These are phyloP conservation scores for Sequoia sempervirens DNA, from an alignment of 75 land plant genomes.

Conservation along the genomic window DNA sequence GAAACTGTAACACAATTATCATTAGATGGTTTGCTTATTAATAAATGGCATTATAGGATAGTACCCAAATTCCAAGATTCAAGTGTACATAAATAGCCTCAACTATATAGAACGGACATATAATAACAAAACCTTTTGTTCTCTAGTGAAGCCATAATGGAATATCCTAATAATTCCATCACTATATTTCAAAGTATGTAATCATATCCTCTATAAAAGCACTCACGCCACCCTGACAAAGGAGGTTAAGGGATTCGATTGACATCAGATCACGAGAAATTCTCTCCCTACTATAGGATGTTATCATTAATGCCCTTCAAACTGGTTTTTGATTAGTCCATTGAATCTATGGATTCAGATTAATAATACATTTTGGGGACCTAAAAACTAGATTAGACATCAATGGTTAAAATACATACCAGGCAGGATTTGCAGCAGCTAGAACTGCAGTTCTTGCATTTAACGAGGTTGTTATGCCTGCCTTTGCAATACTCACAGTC, in stretches of 20 bases:
- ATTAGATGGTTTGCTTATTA: not conserved
- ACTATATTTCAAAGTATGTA: not conserved
- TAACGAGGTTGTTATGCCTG: constrained; percentile 94
- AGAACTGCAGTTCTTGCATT: constrained; percentile 96
- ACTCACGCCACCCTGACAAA: not conserved
- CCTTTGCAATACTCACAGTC: constrained; percentile 99
- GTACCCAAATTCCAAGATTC: not conserved
- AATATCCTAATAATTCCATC: not conserved
- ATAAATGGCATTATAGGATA: not conserved
- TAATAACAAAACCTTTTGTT: not conserved
- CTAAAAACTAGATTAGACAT: not conserved
- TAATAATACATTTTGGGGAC: not conserved
- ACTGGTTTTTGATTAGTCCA: not conserved
- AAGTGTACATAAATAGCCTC: not conserved
- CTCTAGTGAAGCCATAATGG: not conserved
- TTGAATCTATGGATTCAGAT: not conserved
- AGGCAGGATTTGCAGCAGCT: constrained; percentile 99
- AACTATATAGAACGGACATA: not conserved
- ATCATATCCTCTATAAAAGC: not conserved
- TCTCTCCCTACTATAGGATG: too few species aligned
- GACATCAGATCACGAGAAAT: too few species aligned
- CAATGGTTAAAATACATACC: constrained; percentile 32
- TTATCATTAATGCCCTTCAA: not conserved
- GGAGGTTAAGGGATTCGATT: too few species aligned
- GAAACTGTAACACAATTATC: not conserved